A percentile compares a stretch with the other conserved stretches of the same genome.
Evolutionary conservation across 768 basidiomycete genomes (phyloP).

Genomic region (Lactarius hengduanensis): DNA sequence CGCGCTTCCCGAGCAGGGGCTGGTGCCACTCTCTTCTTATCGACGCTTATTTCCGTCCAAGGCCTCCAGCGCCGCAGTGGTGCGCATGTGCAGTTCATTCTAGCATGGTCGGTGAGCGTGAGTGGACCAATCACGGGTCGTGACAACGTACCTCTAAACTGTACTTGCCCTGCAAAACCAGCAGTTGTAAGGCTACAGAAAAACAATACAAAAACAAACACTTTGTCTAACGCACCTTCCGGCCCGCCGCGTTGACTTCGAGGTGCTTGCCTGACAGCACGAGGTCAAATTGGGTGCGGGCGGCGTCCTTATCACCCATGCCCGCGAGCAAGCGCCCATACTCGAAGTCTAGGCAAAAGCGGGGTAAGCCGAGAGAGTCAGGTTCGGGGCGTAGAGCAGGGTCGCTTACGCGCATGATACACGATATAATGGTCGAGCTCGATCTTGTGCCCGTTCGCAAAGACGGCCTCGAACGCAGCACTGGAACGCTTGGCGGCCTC

Average conservation of each 20-base stretch:
- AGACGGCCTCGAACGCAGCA: constrained; percentile 62
- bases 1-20: background rate
- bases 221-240: constrained; percentile 21
- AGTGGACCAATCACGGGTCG: background rate
- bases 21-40: constrained; percentile 24
- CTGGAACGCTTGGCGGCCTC: constrained; percentile 56
- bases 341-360: constrained; percentile 67
- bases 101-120: constrained; percentile 30
- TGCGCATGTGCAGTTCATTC: constrained; percentile 56
- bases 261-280: constrained; percentile 64
- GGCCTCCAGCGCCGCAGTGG: constrained; percentile 60
- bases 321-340: constrained; percentile 77
- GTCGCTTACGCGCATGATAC: constrained; percentile 76
- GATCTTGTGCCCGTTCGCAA: constrained; percentile 67
- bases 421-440: constrained; percentile 87
- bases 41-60: constrained; percentile 37
- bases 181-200: background rate
- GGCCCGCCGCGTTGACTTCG: constrained; percentile 25
- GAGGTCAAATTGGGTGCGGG: constrained; percentile 72
- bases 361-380: background rate
- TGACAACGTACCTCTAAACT: constrained; percentile 66
- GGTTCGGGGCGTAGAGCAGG: constrained; percentile 72
- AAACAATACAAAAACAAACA: background rate
- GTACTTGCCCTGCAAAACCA: constrained; percentile 56
- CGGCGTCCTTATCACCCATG: constrained; percentile 57